Evolutionary conservation across 2,329 filamentous ascomycete species (phyloP).

Genomic region (Pseudocercospora cruenta): DNA sequence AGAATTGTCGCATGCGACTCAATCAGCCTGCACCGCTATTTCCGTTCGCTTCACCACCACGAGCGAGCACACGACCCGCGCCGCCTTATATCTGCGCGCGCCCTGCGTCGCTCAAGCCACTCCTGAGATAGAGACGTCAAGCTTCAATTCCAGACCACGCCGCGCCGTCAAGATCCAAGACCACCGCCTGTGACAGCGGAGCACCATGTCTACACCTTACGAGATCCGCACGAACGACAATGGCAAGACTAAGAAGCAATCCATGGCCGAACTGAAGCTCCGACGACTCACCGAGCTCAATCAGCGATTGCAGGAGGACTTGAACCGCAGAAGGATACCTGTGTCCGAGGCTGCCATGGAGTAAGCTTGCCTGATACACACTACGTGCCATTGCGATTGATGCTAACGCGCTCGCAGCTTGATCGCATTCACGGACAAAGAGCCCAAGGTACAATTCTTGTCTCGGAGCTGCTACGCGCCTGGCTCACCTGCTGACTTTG

Average conservation of each 20-base stretch:
- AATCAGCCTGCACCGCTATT: slow-evolving; percentile 14
- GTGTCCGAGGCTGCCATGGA: slow-evolving; percentile 82
- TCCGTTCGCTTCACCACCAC: neutral
- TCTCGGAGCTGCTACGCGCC: neutral
- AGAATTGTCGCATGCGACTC: slow-evolving; percentile 19
- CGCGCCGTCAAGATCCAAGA: slow-evolving; percentile 4
- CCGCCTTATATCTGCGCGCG: slow-evolving; percentile 11
- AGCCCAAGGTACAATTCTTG: slow-evolving; percentile 62
- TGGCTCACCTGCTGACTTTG: slow-evolving; percentile 5
- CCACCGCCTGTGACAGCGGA: neutral
- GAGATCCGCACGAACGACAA: slow-evolving; percentile 68
- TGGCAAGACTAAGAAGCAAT: slow-evolving; percentile 92
- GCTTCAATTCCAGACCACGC: slow-evolving; percentile 6
- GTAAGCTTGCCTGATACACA: slow-evolving; percentile 39
- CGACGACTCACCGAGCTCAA: slow-evolving; percentile 95
- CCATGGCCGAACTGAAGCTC: slow-evolving; percentile 97
- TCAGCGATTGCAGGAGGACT: slow-evolving; percentile 90
- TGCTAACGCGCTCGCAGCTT: slow-evolving; percentile 62
- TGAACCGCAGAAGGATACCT: slow-evolving; percentile 92
- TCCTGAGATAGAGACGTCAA: neutral
- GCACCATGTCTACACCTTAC: slow-evolving; percentile 64
- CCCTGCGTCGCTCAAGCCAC: slow-evolving; percentile 2
- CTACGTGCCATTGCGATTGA: slow-evolving; percentile 14
- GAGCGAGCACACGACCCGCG: slow-evolving; percentile 9
- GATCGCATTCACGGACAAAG: slow-evolving; percentile 94